A percentile compares a stretch with the other conserved stretches of the same genome.
phyloP scores from a whole-genome alignment of 495 filamentous ascomycete species.

The Penicillium lividum region DNA sequence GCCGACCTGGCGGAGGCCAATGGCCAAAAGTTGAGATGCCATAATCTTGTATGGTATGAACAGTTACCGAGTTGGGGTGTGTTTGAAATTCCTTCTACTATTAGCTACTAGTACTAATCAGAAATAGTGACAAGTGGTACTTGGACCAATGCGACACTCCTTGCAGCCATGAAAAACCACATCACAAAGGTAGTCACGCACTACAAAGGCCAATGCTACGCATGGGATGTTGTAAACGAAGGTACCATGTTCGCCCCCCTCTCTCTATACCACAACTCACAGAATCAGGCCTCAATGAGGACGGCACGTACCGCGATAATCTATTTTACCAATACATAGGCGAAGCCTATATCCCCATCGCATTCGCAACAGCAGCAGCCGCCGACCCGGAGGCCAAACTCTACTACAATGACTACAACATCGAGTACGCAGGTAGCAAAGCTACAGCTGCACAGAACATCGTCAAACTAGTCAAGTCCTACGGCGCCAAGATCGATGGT shows the following conservation, averaged over 20 bases:
- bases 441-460: slow-evolving; percentile 47
- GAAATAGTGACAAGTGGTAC: slow-evolving; percentile 49
- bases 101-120: slow-evolving; percentile 8
- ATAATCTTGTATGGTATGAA: slow-evolving; percentile 63
- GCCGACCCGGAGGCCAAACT: slow-evolving; percentile 52
- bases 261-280: neutral
- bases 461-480: slow-evolving; percentile 53
- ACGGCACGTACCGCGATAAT: slow-evolving; percentile 45
- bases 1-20: slow-evolving; percentile 52
- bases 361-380: slow-evolving; percentile 47
- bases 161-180: slow-evolving; percentile 48
- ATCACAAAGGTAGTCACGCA: slow-evolving; percentile 48
- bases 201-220: slow-evolving; percentile 55
- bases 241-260: slow-evolving; percentile 11
- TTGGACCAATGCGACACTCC: slow-evolving; percentile 55
- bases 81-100: neutral
- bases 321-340: slow-evolving; percentile 47
- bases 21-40: slow-evolving; percentile 56
- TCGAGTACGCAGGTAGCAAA: slow-evolving; percentile 56
- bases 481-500: slow-evolving; percentile 60
- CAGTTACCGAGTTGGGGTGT: slow-evolving; percentile 60
- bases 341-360: slow-evolving; percentile 47
- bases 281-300: slow-evolving; percentile 42
- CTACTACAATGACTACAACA: slow-evolving; percentile 73
- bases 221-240: slow-evolving; percentile 48